phyloP scores from a whole-genome alignment of 106 monocot genomes.

The Amphibolis antarctica region DNA sequence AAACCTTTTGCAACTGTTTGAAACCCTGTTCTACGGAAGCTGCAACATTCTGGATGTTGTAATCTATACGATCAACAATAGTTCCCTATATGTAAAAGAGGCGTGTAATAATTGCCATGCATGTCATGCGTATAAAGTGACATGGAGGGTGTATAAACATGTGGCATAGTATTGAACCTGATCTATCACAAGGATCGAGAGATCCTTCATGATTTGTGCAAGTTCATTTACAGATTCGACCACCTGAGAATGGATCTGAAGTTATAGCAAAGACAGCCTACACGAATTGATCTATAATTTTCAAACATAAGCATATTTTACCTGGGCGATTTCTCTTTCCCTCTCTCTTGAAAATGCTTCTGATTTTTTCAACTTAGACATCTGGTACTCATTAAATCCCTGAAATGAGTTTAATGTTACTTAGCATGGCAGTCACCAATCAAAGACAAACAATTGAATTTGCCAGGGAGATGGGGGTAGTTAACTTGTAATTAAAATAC shows the following conservation, averaged over 20 bases:
- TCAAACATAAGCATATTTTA: conserved; percentile 1
- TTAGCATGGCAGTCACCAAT: neutral
- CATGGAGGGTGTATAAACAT: neutral
- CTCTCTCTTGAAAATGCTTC: conserved; percentile 77
- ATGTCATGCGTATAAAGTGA: conserved; percentile 1
- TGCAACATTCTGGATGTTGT: conserved; percentile 88
- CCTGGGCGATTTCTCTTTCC: conserved; percentile 87
- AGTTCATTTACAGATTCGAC: conserved; percentile 93
- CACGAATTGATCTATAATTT: neutral
- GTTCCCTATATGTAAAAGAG: conserved; percentile 53
- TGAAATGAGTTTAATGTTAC: conserved; percentile 17
- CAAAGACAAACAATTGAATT: neutral
- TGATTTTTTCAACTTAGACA: conserved; percentile 77
- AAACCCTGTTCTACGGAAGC: conserved; percentile 79
- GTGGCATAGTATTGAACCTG: conserved; percentile 38
- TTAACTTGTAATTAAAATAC: neutral
- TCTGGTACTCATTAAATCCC: conserved; percentile 63
- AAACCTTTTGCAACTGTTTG: conserved; percentile 82
- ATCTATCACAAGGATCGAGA: conserved; percentile 91
- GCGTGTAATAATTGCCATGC: neutral
- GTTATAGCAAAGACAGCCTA: neutral
- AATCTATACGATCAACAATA: conserved; percentile 84
- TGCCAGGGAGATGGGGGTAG: too few species aligned
- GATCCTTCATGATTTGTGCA: conserved; percentile 98
- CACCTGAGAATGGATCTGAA: conserved; percentile 35